A percentile compares a stretch with the other conserved stretches of the same genome.
phyloP scores from a whole-genome alignment of 441 rosid species.

The Erodium moschatum region DNA sequence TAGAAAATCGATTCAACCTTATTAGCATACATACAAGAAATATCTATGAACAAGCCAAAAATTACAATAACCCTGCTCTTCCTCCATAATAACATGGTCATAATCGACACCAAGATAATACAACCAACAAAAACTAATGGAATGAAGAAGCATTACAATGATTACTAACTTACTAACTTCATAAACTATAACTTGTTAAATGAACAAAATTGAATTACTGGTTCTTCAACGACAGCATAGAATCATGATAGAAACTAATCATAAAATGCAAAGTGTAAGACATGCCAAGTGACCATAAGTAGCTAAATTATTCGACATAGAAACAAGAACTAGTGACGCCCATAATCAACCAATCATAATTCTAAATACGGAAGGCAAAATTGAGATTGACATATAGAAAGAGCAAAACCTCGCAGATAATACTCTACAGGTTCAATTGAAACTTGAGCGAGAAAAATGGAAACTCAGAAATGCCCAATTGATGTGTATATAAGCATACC shows the following conservation, averaged over 20 bases:
- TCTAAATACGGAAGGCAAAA: too few species aligned
- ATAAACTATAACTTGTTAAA: too few species aligned
- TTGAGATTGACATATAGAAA: not conserved
- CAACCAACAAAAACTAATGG: not conserved
- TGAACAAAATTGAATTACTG: too few species aligned
- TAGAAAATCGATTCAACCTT: not conserved
- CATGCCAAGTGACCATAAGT: slow-evolving; percentile 1
- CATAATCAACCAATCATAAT: too few species aligned
- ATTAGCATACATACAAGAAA: not conserved
- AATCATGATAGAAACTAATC: not conserved
- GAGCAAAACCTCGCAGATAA: not conserved
- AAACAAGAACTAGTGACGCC: too few species aligned
- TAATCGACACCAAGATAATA: not conserved
- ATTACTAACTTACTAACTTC: not conserved
- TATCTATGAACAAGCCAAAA: not conserved
- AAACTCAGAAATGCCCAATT: slow-evolving; percentile 15
- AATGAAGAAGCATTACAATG: not conserved
- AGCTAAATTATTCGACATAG: not conserved
- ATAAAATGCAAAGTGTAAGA: not conserved
- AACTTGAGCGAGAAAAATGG: not conserved
- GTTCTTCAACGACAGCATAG: not conserved
- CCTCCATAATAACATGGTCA: not conserved
- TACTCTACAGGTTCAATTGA: not conserved
- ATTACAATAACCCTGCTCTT: not conserved
- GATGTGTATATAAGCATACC: slow-evolving; percentile 31